phyloP scores from a whole-genome alignment of 306 rosid genomes.

The Prunus padus region DNA sequence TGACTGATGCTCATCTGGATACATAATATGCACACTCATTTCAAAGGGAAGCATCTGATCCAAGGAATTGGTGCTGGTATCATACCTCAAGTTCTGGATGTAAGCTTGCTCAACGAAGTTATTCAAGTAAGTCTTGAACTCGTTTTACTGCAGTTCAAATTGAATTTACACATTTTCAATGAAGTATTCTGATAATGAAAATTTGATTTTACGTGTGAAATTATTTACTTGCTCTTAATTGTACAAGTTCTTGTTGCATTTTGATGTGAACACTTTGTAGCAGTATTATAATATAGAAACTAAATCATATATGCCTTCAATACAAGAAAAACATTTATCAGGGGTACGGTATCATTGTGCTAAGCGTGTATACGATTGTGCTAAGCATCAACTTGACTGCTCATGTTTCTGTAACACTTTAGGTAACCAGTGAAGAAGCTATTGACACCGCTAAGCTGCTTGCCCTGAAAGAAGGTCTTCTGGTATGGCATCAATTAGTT shows the following conservation, averaged over 20 bases:
- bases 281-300: background rate
- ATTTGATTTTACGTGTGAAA: background rate
- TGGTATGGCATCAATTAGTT: slow-evolving; percentile 39
- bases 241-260: background rate
- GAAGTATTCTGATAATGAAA: background rate
- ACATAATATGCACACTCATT: background rate
- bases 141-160: background rate
- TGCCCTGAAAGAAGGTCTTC: slow-evolving; percentile 78
- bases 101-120: slow-evolving; percentile 61
- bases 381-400: background rate
- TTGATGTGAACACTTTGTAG: background rate
- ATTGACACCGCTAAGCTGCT: slow-evolving; percentile 66
- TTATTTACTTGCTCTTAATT: too few species aligned
- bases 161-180: background rate
- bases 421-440: slow-evolving; percentile 70
- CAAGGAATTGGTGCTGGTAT: slow-evolving; percentile 79
- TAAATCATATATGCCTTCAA: background rate
- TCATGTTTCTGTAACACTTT: slow-evolving; percentile 20
- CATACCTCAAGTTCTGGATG: slow-evolving; percentile 50
- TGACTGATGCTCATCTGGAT: background rate
- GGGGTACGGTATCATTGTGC: too few species aligned
- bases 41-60: slow-evolving; percentile 66
- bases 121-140: slow-evolving; percentile 43
- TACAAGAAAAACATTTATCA: too few species aligned
- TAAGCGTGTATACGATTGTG: too few species aligned